phyloP scores from a whole-genome alignment of 768 basidiomycete species.

The Austroboletus festivus region DNA sequence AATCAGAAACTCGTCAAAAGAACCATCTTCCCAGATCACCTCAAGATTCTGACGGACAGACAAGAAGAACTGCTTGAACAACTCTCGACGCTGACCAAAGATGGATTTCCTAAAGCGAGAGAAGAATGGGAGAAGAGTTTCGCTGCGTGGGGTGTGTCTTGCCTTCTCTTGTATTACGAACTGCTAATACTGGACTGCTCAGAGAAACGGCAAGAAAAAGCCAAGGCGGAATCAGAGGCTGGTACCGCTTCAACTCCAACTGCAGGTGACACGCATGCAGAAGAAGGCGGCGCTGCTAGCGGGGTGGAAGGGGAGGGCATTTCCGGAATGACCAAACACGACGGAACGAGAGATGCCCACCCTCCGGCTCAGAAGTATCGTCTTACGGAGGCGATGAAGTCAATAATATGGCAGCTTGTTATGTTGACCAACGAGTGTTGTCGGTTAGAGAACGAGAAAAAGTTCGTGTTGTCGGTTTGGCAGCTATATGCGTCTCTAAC shows the following conservation, averaged over 20 bases:
- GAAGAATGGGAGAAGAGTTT: slow-evolving; percentile 78
- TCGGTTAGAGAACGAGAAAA: slow-evolving; percentile 62
- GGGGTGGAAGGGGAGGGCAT: slow-evolving; percentile 26
- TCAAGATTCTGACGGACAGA: slow-evolving; percentile 57
- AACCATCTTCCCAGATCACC: slow-evolving; percentile 76
- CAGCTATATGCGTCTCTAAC: not conserved
- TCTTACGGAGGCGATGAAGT: slow-evolving; percentile 79
- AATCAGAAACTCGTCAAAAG: slow-evolving; percentile 88
- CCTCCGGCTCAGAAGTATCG: slow-evolving; percentile 76
- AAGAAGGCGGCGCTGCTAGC: slow-evolving; percentile 32
- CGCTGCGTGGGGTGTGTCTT: slow-evolving; percentile 58
- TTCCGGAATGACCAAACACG: slow-evolving; percentile 21
- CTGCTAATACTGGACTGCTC: not conserved
- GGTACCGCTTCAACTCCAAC: slow-evolving; percentile 32
- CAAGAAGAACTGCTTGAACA: slow-evolving; percentile 68
- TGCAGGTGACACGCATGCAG: slow-evolving; percentile 21
- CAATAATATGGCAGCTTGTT: slow-evolving; percentile 75
- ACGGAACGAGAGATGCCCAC: slow-evolving; percentile 41
- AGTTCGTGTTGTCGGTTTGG: slow-evolving; percentile 34
- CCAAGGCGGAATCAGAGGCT: slow-evolving; percentile 33
- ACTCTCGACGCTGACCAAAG: slow-evolving; percentile 57
- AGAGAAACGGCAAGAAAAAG: slow-evolving; percentile 61
- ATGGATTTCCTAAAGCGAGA: slow-evolving; percentile 64
- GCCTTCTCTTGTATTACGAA: not conserved
- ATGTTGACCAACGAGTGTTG: slow-evolving; percentile 81